These are phyloP conservation scores for Sclerotinia glacialis DNA, from an alignment of 2,329 filamentous ascomycete genomes.

Conservation along the genomic window DNA sequence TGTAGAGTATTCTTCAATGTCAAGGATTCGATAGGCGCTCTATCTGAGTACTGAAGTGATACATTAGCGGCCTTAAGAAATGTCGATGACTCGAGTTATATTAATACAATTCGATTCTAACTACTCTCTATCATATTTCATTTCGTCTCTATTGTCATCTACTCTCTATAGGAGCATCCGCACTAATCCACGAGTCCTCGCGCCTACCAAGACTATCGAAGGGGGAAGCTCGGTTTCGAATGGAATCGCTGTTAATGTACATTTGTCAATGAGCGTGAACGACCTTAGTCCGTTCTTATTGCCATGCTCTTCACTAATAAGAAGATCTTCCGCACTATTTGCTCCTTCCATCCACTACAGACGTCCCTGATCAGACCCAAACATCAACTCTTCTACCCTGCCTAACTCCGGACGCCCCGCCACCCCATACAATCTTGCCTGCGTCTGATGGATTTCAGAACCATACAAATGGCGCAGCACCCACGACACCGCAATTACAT, in stretches of 20 bases:
- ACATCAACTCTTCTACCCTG: slow-evolving; percentile 33
- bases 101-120: too few relatives aligned
- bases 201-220: slow-evolving; percentile 36
- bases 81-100: background rate
- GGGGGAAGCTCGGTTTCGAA: slow-evolving; percentile 38
- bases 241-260: slow-evolving; percentile 37
- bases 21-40: background rate
- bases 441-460: slow-evolving; percentile 32
- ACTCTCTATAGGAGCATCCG: slow-evolving; percentile 30
- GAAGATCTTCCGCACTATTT: background rate
- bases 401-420: slow-evolving; percentile 34
- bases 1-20: background rate
- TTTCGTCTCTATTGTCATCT: background rate
- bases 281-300: slow-evolving; percentile 12
- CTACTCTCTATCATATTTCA: too few relatives aligned
- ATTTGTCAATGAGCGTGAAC: slow-evolving; percentile 40
- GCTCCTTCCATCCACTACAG: slow-evolving; percentile 32
- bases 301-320: background rate
- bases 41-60: too few relatives aligned
- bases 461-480: slow-evolving; percentile 30
- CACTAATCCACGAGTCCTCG: slow-evolving; percentile 39
- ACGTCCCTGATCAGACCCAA: slow-evolving; percentile 32
- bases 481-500: slow-evolving; percentile 26
- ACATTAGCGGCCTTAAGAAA: background rate
- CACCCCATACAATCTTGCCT: slow-evolving; percentile 35